Evolutionary conservation across 2,329 filamentous ascomycete genomes (phyloP).

Genomic region (Ceratocystis alfenasii): DNA sequence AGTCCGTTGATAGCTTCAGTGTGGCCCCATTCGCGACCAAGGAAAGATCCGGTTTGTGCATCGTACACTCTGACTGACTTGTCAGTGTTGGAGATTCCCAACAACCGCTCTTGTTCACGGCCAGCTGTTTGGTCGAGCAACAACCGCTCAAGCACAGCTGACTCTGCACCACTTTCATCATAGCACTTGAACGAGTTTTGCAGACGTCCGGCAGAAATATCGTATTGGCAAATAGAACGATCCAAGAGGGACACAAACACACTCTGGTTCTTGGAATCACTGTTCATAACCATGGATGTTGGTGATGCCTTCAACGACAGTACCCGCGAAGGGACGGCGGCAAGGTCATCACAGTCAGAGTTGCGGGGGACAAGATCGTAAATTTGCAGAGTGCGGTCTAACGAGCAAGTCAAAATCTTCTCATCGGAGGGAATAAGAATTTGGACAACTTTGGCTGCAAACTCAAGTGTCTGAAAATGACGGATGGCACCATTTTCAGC

Average conservation of each 20-base stretch:
- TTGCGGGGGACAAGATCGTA: slow-evolving; percentile 65
- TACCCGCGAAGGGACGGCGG: slow-evolving; percentile 63
- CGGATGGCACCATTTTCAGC: slow-evolving; percentile 46
- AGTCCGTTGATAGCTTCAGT: slow-evolving; percentile 87
- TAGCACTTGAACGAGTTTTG: slow-evolving; percentile 67
- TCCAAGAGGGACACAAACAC: slow-evolving; percentile 50
- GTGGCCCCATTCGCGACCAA: slow-evolving; percentile 88
- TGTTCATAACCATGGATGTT: slow-evolving; percentile 63
- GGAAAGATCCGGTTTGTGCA: slow-evolving; percentile 57
- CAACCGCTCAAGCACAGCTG: slow-evolving; percentile 72
- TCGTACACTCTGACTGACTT: slow-evolving; percentile 92
- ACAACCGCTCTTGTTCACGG: slow-evolving; percentile 52
- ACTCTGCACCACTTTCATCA: slow-evolving; percentile 67
- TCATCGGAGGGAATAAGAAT: slow-evolving; percentile 62
- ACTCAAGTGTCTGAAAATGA: slow-evolving; percentile 85
- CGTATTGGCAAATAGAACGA: slow-evolving; percentile 48
- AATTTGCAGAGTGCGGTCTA: slow-evolving; percentile 76
- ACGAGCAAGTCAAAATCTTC: slow-evolving; percentile 70
- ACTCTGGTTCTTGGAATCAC: slow-evolving; percentile 40
- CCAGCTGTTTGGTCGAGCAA: slow-evolving; percentile 47
- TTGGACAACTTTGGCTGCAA: slow-evolving; percentile 72
- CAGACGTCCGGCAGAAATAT: slow-evolving; percentile 55
- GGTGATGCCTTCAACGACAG: slow-evolving; percentile 80
- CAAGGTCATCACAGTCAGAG: slow-evolving; percentile 50
- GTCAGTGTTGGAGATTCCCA: slow-evolving; percentile 87